A percentile compares a stretch with the other conserved stretches of the same genome.
Conservation (phyloP, 176 grass and related monocot genomes). For the Triticum aestivum region IWGSC_CS_RefSeq_v2.1 NC_057813.1:16369105-16369604, state of each 20-base stretch:
- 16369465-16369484: background rate
- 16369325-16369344: background rate
- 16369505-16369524: background rate
- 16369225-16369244: no score
- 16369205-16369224: no score
- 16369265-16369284: no score
- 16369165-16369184: no score
- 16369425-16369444: background rate
- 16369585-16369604: background rate
- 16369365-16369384: background rate
- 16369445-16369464: background rate
- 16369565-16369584: background rate
- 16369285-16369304: no score
- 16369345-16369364: background rate
- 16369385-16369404: background rate
- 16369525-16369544: background rate
- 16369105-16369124: no score
- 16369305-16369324: background rate
- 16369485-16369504: background rate
- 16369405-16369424: background rate
- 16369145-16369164: no score
- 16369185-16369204: no score
- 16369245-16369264: no score
- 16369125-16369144: no score
- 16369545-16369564: background rate